A percentile compares a stretch with the other conserved stretches of the same genome.
Evolutionary conservation across 192 early-diverging fungal genomes (phyloP).

Genomic region (Coemansia sp.): DNA sequence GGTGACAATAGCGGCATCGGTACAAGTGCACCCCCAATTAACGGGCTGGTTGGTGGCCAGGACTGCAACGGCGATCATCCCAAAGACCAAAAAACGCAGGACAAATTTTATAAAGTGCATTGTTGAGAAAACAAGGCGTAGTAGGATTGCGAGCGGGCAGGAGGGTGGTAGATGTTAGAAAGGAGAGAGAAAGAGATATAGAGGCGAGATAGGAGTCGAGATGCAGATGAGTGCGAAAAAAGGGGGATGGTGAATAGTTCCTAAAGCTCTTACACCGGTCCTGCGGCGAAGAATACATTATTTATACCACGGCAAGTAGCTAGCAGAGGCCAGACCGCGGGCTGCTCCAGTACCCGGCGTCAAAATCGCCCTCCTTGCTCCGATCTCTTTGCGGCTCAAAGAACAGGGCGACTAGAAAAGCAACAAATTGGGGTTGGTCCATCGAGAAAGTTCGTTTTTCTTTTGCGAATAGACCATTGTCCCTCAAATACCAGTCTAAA

Average conservation of each 20-base stretch:
- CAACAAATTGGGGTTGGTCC: neutral
- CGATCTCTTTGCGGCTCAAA: neutral
- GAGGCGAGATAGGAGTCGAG: neutral
- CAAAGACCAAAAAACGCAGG: neutral
- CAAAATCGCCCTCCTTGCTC: neutral
- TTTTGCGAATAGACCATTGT: neutral
- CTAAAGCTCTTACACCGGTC: neutral
- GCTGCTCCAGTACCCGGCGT: neutral
- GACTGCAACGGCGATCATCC: neutral
- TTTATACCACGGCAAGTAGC: neutral
- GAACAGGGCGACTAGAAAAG: neutral
- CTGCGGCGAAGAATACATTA: neutral
- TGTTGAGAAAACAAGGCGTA: neutral
- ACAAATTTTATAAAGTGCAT: neutral
- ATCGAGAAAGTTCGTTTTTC: neutral
- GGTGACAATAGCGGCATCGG: neutral
- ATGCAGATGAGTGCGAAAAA: neutral
- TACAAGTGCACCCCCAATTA: neutral
- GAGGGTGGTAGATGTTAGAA: neutral
- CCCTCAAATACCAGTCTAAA: neutral
- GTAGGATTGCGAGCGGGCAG: neutral
- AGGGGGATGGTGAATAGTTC: neutral
- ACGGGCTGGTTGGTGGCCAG: constrained; percentile 2
- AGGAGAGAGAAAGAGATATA: neutral
- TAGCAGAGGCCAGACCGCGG: neutral